Conservation (phyloP, 225 moss, liverwort and hornwort genomes). For the Lunularia cruciata region DNA sequence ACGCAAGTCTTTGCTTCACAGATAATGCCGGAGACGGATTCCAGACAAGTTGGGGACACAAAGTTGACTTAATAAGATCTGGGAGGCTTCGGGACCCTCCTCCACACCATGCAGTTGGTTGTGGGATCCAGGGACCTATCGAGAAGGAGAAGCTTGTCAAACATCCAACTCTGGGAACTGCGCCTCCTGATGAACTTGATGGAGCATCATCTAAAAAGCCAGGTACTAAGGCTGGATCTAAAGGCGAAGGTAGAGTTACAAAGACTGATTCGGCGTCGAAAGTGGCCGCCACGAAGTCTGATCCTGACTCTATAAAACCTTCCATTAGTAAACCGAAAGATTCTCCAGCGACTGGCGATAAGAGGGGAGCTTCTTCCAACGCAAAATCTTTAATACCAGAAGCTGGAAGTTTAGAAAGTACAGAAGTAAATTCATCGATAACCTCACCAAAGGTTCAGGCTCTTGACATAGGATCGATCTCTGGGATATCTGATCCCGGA, state of each 20-base stretch:
- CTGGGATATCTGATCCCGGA: constrained; percentile 15
- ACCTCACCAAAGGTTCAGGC: constrained; percentile 13
- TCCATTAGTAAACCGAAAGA: background rate
- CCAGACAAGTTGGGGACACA: constrained; percentile 64
- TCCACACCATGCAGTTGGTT: background rate
- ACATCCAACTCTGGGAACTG: background rate
- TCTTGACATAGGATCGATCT: background rate
- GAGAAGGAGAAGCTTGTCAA: background rate
- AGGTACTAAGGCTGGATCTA: constrained; percentile 6
- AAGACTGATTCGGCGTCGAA: background rate
- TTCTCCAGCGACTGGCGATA: background rate
- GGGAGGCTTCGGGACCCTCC: constrained; percentile 40
- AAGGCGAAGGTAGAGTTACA: background rate
- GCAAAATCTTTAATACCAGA: background rate
- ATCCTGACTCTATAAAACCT: background rate
- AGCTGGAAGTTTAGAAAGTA: background rate
- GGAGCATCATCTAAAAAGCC: background rate
- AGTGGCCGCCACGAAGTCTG: background rate
- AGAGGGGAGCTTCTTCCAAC: background rate
- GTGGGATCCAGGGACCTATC: constrained; percentile 4
- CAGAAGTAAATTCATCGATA: background rate
- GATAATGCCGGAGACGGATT: constrained; percentile 71
- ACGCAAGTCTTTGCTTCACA: constrained; percentile 68
- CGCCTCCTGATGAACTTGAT: background rate
- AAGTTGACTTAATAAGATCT: constrained; percentile 55